A percentile compares a stretch with the other conserved stretches of the same genome.
These are phyloP conservation scores for Colletotrichum aenigma DNA, from an alignment of 2,329 filamentous ascomycete species.

Conservation along the genomic window DNA sequence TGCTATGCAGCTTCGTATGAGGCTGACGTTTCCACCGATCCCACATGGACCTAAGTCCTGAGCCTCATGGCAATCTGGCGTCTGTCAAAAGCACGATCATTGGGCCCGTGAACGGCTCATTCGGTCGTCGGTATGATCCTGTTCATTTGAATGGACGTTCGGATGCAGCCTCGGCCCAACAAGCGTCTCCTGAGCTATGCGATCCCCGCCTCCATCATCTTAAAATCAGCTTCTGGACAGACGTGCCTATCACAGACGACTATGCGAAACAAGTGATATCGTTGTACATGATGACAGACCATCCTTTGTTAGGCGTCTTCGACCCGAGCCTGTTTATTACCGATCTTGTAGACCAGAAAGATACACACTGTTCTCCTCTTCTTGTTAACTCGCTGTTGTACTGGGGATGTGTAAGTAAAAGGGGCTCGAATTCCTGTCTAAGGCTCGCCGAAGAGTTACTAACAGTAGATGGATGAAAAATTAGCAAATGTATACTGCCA, in stretches of 20 bases:
- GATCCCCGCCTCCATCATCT: constrained; percentile 32
- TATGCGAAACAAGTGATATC: constrained; percentile 37
- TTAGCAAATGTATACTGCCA: constrained; percentile 39
- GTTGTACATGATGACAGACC: constrained; percentile 39
- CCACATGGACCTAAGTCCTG: not conserved
- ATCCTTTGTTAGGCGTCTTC: constrained; percentile 40
- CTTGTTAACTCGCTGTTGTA: constrained; percentile 39
- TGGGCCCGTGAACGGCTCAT: not conserved
- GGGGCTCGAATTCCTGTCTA: not conserved
- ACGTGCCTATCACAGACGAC: constrained; percentile 30
- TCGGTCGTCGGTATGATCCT: not conserved
- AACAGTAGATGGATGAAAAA: not conserved
- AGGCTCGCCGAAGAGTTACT: not conserved
- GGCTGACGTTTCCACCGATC: not conserved
- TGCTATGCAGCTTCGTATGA: not conserved
- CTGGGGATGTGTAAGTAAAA: constrained; percentile 35
- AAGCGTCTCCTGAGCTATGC: constrained; percentile 19
- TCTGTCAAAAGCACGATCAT: not conserved
- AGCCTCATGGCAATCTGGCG: not conserved
- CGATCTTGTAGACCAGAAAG: constrained; percentile 29
- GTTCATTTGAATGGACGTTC: not conserved
- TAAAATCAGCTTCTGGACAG: constrained; percentile 37
- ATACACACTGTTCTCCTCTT: constrained; percentile 34
- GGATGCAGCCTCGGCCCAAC: not conserved
- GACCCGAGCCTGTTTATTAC: constrained; percentile 35